These are phyloP conservation scores for Rhododendron simsii DNA, from an alignment of 148 eudicot species.

Conservation along the genomic window DNA sequence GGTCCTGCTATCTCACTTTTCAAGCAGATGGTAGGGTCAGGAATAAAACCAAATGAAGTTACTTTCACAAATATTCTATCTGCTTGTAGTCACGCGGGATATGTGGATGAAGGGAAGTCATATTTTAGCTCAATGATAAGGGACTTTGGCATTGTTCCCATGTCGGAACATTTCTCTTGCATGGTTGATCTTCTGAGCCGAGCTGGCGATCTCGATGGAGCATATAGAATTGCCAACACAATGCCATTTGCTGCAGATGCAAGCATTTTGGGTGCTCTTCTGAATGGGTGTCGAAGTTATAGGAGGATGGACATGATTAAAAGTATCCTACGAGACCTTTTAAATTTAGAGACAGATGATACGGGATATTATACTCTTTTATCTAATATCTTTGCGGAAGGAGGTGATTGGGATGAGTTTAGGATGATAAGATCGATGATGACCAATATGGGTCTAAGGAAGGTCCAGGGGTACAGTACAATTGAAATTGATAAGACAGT, in stretches of 20 bases:
- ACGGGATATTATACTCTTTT: slow-evolving; percentile 50
- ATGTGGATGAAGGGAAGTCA: slow-evolving; percentile 40
- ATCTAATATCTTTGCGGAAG: slow-evolving; percentile 53
- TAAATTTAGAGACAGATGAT: slow-evolving; percentile 32
- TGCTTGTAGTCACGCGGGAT: slow-evolving; percentile 63
- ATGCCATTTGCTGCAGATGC: slow-evolving; percentile 47
- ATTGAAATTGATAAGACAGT: slow-evolving; percentile 29
- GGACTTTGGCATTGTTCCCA: slow-evolving; percentile 40
- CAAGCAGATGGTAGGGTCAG: slow-evolving; percentile 36
- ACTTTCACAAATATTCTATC: slow-evolving; percentile 53
- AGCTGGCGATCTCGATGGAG: slow-evolving; percentile 53
- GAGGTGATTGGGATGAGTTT: slow-evolving; percentile 49
- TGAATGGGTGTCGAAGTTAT: slow-evolving; percentile 59
- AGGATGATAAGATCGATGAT: slow-evolving; percentile 31
- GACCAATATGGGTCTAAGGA: slow-evolving; percentile 30
- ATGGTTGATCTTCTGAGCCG: slow-evolving; percentile 57
- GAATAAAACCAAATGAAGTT: slow-evolving; percentile 49
- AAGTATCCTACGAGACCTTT: slow-evolving; percentile 25
- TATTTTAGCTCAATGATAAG: slow-evolving; percentile 39
- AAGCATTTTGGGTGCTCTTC: slow-evolving; percentile 48
- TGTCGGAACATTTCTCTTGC: slow-evolving; percentile 45
- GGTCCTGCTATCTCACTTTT: slow-evolving; percentile 38
- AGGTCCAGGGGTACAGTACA: slow-evolving; percentile 40
- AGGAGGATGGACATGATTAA: slow-evolving; percentile 43
- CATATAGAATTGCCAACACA: slow-evolving; percentile 36